These are phyloP conservation scores for Nectriaceae sp. DNA, from an alignment of 2,329 filamentous ascomycete genomes.

Conservation along the genomic window DNA sequence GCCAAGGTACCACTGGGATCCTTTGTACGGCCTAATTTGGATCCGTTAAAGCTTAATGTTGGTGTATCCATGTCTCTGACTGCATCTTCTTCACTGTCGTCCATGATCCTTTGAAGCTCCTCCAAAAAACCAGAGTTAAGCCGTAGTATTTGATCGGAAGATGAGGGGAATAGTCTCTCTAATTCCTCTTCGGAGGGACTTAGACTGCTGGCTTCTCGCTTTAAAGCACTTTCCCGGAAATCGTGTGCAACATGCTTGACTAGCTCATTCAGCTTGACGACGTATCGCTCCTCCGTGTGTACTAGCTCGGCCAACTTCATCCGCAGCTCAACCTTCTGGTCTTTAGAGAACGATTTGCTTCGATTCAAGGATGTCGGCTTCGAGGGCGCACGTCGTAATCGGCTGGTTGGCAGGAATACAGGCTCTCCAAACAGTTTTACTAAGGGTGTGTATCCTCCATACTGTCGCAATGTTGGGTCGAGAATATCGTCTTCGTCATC, in stretches of 20 bases:
- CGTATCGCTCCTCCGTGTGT: constrained; percentile 92
- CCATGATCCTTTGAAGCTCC: constrained; percentile 73
- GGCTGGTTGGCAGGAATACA: constrained; percentile 83
- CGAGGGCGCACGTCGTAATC: constrained; percentile 81
- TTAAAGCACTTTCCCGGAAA: constrained; percentile 70
- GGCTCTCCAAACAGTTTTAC: constrained; percentile 81
- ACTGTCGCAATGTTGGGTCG: constrained; percentile 67
- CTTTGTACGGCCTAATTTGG: constrained; percentile 50
- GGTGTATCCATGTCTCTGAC: constrained; percentile 71
- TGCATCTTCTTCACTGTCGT: constrained; percentile 81
- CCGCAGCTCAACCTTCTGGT: constrained; percentile 81
- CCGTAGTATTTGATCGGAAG: constrained; percentile 77
- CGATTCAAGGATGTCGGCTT: constrained; percentile 80
- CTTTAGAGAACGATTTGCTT: constrained; percentile 73
- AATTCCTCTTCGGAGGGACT: constrained; percentile 74
- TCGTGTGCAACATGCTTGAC: constrained; percentile 80
- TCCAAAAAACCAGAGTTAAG: constrained; percentile 81
- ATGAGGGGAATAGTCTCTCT: constrained; percentile 77
- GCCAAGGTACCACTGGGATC: constrained; percentile 78
- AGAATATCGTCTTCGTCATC: constrained; percentile 67
- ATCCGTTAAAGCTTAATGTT: constrained; percentile 44
- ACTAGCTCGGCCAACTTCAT: constrained; percentile 89
- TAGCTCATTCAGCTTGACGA: constrained; percentile 82
- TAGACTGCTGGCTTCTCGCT: constrained; percentile 58
- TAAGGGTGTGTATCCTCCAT: constrained; percentile 75